Evolutionary conservation across 768 basidiomycete species (phyloP).

Genomic region (Pleurotus djamor): DNA sequence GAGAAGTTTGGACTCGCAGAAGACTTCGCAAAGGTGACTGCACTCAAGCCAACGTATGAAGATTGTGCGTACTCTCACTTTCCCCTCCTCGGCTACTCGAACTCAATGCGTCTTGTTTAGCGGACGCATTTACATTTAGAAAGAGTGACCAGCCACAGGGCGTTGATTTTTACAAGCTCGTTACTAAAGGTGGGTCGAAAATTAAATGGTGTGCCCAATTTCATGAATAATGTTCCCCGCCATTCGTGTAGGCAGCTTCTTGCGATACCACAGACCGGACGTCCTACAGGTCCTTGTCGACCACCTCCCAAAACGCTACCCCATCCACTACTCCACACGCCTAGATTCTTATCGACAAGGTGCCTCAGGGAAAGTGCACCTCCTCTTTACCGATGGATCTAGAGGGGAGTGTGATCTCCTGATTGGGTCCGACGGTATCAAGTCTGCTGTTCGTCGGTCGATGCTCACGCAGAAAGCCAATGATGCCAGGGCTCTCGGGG

Average conservation of each 20-base stretch:
- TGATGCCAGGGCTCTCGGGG: constrained; percentile 10
- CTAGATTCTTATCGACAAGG: constrained; percentile 36
- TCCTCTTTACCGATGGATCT: constrained; percentile 43
- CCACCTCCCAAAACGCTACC: constrained; percentile 29
- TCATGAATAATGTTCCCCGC: neutral
- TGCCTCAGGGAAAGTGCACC: constrained; percentile 15
- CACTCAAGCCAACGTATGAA: constrained; percentile 20
- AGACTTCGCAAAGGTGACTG: constrained; percentile 22
- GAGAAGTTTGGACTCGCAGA: constrained; percentile 35
- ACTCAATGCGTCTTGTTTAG: constrained; percentile 5
- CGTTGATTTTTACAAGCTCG: constrained; percentile 19
- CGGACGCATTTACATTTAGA: constrained; percentile 20
- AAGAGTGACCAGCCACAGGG: constrained; percentile 29
- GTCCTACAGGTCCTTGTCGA: constrained; percentile 44
- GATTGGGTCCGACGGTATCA: constrained; percentile 34
- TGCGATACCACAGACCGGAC: constrained; percentile 47
- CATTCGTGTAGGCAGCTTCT: constrained; percentile 17
- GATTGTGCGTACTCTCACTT: constrained; percentile 8
- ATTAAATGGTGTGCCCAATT: neutral
- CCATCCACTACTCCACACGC: constrained; percentile 37
- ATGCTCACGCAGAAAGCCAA: constrained; percentile 18
- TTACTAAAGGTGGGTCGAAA: constrained; percentile 20
- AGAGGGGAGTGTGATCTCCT: constrained; percentile 48
- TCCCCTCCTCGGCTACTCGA: neutral
- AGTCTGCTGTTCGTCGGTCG: constrained; percentile 26